Base-by-base conservation (phyloP, 2,329 filamentous ascomycete species). In the Plectosphaerella plurivora region DNA sequence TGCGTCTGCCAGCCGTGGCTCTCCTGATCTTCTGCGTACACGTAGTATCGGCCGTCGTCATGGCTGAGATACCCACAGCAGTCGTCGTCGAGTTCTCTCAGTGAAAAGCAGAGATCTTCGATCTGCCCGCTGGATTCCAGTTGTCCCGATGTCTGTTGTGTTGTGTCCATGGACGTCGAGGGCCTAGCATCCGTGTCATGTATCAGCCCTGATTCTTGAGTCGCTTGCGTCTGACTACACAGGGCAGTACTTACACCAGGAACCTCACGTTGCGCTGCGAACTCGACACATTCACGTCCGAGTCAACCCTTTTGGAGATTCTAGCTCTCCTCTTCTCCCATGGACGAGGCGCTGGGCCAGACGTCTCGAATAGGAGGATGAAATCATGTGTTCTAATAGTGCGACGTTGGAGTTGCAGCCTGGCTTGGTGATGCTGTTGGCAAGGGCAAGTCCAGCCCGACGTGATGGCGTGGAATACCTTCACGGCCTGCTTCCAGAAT, bases 401-500 rank as follows among this genome's bases (percentile, higher is more conserved):
- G 16, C 52, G 58, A 39, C 66, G 61, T 15, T 61, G 56, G 5
- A 67, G 58, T 2, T 65, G 53, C 4, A 65, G 46, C 5, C 56
- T 58, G 10, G 60, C 57, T 1, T 18, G 47, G 44, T 65, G 62
- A 4, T 62, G 52, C 5, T 55, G 41, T 18, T 51, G 52, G 25
- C 61, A 65, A 8, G 36, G 36, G 36, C 62, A 64, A 4, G 53
- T 55, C 62, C 63, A 66, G 4, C 58, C 52, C 24, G 51, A 45
- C 9, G 55, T 20, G 3, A 65, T 53, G 0, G 57, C 59, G 14
- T 57, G 56, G 39, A 60, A 65, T 9, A 66, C 35, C 10, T 20
- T 53, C 10, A 55, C 53, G 2, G 64, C 63, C 2, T 59, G 51
- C 8, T 50, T 47, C 63, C 63, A 67, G 28, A 66, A 63, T 11